Evolutionary conservation across 148 eudicot genomes (phyloP).

Genomic region (Rhododendron mucronatum): DNA sequence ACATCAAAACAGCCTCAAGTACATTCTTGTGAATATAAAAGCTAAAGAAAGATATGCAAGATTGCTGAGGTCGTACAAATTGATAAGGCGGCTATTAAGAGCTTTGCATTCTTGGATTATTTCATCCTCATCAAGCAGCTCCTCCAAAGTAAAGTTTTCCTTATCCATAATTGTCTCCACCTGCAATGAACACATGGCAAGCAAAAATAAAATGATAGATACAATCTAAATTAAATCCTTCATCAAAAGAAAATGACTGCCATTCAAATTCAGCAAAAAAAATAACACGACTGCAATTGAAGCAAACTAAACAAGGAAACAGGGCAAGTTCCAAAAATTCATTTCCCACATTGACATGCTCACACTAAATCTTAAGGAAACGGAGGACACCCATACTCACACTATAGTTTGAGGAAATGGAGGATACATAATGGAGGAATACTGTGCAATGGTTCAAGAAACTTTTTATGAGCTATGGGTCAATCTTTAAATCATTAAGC

Average conservation of each 20-base stretch:
- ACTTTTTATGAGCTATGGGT: neutral
- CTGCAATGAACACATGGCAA: slow-evolving; percentile 31
- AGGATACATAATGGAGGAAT: neutral
- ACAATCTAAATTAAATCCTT: neutral
- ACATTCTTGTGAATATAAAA: neutral
- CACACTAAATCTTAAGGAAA: neutral
- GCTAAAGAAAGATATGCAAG: neutral
- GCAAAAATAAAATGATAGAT: neutral
- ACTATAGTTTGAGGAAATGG: neutral
- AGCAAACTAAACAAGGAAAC: neutral
- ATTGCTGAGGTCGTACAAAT: slow-evolving; percentile 46
- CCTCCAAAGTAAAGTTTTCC: slow-evolving; percentile 76
- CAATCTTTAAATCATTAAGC: neutral
- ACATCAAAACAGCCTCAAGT: neutral
- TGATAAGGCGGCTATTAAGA: slow-evolving; percentile 85
- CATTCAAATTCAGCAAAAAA: neutral
- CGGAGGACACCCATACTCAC: neutral
- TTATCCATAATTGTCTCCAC: slow-evolving; percentile 90
- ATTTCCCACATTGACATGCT: neutral
- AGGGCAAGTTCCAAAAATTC: neutral
- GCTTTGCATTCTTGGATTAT: slow-evolving; percentile 97
- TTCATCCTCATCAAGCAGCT: slow-evolving; percentile 96
- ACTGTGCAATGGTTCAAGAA: neutral
- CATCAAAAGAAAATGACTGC: neutral
- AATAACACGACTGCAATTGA: neutral